phyloP scores from a whole-genome alignment of 176 grass and related monocot species.

The Oryza glaberrima region DNA sequence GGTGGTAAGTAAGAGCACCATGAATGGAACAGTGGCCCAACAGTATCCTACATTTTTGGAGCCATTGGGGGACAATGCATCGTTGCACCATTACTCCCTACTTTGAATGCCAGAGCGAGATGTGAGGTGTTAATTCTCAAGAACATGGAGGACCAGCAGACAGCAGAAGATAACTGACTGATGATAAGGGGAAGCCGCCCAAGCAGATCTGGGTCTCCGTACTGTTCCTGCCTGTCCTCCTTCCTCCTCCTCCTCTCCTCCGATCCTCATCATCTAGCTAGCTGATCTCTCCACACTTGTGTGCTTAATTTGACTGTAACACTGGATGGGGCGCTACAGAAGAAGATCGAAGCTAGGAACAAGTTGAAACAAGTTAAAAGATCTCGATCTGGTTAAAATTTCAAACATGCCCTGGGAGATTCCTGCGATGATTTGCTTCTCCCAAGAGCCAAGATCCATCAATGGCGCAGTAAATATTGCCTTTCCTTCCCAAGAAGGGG shows the following conservation, averaged over 20 bases:
- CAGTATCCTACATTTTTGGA: constrained; percentile 47
- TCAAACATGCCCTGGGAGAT: not conserved
- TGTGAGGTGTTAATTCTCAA: constrained; percentile 37
- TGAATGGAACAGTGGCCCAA: constrained; percentile 29
- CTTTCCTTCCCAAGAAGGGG: constrained; percentile 40
- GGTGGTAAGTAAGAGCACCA: constrained; percentile 15
- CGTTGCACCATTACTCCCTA: constrained; percentile 39
- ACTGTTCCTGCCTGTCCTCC: not conserved
- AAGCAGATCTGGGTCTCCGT: constrained; percentile 51
- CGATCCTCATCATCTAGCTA: too few relatives aligned
- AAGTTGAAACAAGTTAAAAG: not conserved
- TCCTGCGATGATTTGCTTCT: not conserved
- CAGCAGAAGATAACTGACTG: constrained; percentile 43
- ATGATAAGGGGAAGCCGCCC: constrained; percentile 3
- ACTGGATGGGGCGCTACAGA: not conserved
- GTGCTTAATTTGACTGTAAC: not conserved
- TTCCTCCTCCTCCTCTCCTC: not conserved
- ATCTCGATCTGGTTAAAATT: constrained; percentile 37
- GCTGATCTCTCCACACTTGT: not conserved
- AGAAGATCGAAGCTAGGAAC: not conserved
- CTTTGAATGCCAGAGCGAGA: constrained; percentile 26
- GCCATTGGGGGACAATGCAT: constrained; percentile 36
- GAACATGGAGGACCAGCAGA: constrained; percentile 30
- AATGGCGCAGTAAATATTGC: constrained; percentile 40
- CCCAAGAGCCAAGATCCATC: constrained; percentile 44